Evolutionary conservation across 441 rosid genomes (phyloP), one percentile per base, ranked within the genome.

Genomic region (Metrosideros polymorpha): DNA sequence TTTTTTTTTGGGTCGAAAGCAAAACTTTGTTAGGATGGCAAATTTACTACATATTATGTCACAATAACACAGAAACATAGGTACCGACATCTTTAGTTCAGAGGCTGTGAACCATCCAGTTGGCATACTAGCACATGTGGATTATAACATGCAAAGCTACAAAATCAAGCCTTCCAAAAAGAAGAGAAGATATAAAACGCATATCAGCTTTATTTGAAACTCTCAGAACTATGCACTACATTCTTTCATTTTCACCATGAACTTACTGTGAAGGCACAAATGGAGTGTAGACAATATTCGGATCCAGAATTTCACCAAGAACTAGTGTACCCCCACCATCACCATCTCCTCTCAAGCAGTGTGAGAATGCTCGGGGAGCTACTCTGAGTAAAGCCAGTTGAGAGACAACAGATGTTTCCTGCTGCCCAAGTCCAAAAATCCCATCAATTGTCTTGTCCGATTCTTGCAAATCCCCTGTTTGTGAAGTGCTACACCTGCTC

Each of bases 201-300:
- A 22, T 35, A 71, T 71, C 47, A 71, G 79, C 47, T 35, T 71
- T 39, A 35, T 71, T 39, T 71, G 15, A 12, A 42, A 10, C 79
- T 35, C 77, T 71, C 8, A 10, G 79, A 71, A 35, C 79, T 18
- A 35, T 35, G n/a, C 17, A n/a, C n/a, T 19, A 71, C 27, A 71
- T 5, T 71, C 25, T 71, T 71, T 71, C 79, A 22, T 35, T 71
- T 71, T 71, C 47, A 39, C 79, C 25, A 52, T 12, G 9, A n/a
- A 84, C 86, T 32, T 84, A 84, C 86, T 84, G 86, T n/a, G 77
- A 55, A 49, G 86, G 86, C 59, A 84, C 77, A 5, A 84, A 82
- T 42, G 86, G 82, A 45, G 75, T 84, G 79, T 84, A 84, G n/a
- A 61, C 86, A 17, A 84, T 61, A 63, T 61, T 84, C 27, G 86